A percentile compares a stretch with the other conserved stretches of the same genome.
These are phyloP conservation scores for Alternaria consortialis DNA, from an alignment of 2,329 filamentous ascomycete genomes.

Conservation along the genomic window DNA sequence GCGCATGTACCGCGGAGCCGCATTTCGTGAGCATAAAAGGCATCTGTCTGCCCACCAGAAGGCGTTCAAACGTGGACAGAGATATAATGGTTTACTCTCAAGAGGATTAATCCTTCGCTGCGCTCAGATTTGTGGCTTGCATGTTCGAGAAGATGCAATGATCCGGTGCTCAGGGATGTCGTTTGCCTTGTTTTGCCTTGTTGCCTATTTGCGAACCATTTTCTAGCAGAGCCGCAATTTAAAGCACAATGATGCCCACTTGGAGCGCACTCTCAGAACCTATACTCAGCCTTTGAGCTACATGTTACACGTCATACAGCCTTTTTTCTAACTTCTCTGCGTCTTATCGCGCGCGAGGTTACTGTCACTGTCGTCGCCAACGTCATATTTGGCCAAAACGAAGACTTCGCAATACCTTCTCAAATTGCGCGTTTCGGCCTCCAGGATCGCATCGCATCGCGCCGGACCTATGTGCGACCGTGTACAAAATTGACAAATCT, in stretches of 20 bases:
- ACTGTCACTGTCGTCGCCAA: background rate
- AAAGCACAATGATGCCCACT: background rate
- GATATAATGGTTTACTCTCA: too few relatives aligned
- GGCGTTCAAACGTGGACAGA: too few relatives aligned
- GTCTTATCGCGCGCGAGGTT: background rate
- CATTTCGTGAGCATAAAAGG: too few relatives aligned
- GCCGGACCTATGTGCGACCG: background rate
- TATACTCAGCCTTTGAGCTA: background rate
- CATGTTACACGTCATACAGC: background rate
- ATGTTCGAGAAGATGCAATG: background rate
- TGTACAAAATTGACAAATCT: background rate
- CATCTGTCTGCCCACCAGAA: too few relatives aligned
- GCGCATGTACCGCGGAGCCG: too few relatives aligned
- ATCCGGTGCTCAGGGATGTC: background rate
- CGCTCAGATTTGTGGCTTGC: background rate
- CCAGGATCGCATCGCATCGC: background rate
- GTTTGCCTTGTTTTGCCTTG: constrained; percentile 6
- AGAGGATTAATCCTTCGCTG: too few relatives aligned
- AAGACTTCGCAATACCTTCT: background rate
- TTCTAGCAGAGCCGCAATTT: background rate
- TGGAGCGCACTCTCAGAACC: background rate
- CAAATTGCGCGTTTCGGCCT: background rate
- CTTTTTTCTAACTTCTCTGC: background rate
- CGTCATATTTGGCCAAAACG: background rate
- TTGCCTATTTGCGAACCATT: constrained; percentile 2